Conservation (phyloP, 371 early-diverging fungal genomes). For the Syncephalastrum racemosum region DNA sequence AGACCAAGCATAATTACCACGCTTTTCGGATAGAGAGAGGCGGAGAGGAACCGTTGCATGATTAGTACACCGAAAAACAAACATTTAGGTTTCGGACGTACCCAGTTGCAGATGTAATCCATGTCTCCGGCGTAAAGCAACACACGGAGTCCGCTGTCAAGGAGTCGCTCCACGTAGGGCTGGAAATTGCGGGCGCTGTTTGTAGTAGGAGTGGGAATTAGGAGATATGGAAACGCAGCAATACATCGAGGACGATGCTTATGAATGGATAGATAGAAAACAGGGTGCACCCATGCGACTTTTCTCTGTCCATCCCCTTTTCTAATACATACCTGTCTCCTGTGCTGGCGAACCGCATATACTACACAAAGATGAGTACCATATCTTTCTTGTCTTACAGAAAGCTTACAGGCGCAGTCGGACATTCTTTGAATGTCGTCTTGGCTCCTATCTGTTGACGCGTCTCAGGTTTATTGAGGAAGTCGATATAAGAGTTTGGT, state of each 20-base stretch:
- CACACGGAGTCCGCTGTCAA: conserved; percentile 76
- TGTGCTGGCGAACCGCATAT: no score
- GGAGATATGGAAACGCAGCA: background rate
- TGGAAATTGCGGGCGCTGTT: conserved; percentile 43
- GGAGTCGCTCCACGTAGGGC: conserved; percentile 37
- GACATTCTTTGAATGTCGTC: conserved; percentile 7
- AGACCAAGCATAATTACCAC: conserved; percentile 87
- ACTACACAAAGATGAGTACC: no score
- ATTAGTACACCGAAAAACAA: background rate
- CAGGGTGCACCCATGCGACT: background rate
- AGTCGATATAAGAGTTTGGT: conserved; percentile 7
- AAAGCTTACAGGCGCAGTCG: conserved; percentile 5
- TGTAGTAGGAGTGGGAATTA: no score
- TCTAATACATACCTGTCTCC: background rate
- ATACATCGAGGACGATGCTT: background rate
- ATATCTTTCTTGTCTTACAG: background rate
- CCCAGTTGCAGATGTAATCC: conserved; percentile 81
- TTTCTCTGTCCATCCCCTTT: background rate
- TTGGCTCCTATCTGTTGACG: conserved; percentile 15
- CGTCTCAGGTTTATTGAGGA: conserved; percentile 10
- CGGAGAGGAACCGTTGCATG: background rate
- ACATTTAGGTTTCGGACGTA: background rate
- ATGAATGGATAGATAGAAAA: background rate
- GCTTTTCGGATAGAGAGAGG: conserved; percentile 32
- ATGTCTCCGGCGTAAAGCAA: conserved; percentile 84